Conservation (phyloP, 306 rosid species). For the Phaseolus lunatus region DNA sequence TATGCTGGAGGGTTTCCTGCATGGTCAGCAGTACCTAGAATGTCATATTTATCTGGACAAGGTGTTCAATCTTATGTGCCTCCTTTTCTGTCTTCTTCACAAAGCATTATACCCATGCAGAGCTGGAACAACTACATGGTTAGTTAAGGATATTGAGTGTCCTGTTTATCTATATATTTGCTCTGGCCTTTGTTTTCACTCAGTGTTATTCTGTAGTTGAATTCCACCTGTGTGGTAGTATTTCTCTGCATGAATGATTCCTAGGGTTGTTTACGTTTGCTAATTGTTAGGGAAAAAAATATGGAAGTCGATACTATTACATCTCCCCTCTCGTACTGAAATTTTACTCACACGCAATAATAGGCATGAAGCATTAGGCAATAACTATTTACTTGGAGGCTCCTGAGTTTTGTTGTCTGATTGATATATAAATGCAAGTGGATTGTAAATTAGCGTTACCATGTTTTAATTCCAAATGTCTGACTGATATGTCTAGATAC, state of each 20-base stretch:
- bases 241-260: constrained; percentile 23
- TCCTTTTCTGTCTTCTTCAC: constrained; percentile 73
- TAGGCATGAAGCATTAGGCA: constrained; percentile 21
- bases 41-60: constrained; percentile 73
- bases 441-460: background rate
- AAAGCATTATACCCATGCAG: constrained; percentile 67
- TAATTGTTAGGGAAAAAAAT: background rate
- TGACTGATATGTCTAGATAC: no score
- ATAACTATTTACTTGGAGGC: constrained; percentile 16
- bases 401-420: constrained; percentile 17
- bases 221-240: constrained; percentile 1
- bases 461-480: constrained; percentile 6
- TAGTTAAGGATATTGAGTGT: constrained; percentile 45
- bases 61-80: constrained; percentile 75
- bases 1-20: constrained; percentile 70
- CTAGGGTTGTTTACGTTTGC: constrained; percentile 3
- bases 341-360: constrained; percentile 14
- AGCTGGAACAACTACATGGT: constrained; percentile 92
- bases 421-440: constrained; percentile 21
- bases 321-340: background rate
- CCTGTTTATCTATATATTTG: constrained; percentile 7
- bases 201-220: constrained; percentile 5
- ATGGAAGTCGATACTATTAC: background rate
- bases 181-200: background rate
- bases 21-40: constrained; percentile 71